Evolutionary conservation across 2,329 filamentous ascomycete genomes (phyloP).

Genomic region (Metarhizium sp.): DNA sequence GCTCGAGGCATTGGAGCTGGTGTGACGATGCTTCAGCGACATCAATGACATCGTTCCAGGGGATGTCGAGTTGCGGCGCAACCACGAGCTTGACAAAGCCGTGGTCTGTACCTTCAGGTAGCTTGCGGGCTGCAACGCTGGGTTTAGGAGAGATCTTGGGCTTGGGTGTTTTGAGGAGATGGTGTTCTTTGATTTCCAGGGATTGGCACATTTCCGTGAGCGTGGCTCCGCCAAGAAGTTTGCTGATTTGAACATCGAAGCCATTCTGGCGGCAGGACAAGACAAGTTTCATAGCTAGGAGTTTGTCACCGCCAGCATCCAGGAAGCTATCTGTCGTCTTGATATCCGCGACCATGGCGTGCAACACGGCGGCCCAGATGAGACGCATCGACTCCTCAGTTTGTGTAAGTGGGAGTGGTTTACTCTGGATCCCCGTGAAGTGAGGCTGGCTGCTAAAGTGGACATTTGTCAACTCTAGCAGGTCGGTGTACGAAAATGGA

Average conservation of each 20-base stretch:
- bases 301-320: constrained; percentile 35
- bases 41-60: constrained; percentile 34
- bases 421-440: constrained; percentile 27
- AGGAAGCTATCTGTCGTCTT: constrained; percentile 34
- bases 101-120: constrained; percentile 14
- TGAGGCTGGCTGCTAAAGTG: constrained; percentile 24
- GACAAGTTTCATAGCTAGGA: constrained; percentile 34
- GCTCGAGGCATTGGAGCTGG: constrained; percentile 39
- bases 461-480: constrained; percentile 25
- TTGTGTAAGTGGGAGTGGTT: constrained; percentile 37
- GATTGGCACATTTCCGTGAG: constrained; percentile 37
- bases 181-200: constrained; percentile 10
- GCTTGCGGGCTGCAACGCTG: constrained; percentile 5
- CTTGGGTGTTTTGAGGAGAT: not conserved
- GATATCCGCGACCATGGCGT: constrained; percentile 29
- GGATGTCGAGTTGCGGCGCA: constrained; percentile 31
- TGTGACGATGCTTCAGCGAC: constrained; percentile 37
- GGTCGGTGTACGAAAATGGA: constrained; percentile 31
- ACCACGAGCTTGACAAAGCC: constrained; percentile 31
- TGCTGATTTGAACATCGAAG: constrained; percentile 30
- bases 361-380: constrained; percentile 37
- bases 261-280: constrained; percentile 33
- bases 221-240: constrained; percentile 30
- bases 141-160: constrained; percentile 2
- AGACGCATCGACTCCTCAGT: constrained; percentile 37